Conservation (phyloP, 2,329 filamentous ascomycete species). For the Sodiomyces alkalinus region DNA sequence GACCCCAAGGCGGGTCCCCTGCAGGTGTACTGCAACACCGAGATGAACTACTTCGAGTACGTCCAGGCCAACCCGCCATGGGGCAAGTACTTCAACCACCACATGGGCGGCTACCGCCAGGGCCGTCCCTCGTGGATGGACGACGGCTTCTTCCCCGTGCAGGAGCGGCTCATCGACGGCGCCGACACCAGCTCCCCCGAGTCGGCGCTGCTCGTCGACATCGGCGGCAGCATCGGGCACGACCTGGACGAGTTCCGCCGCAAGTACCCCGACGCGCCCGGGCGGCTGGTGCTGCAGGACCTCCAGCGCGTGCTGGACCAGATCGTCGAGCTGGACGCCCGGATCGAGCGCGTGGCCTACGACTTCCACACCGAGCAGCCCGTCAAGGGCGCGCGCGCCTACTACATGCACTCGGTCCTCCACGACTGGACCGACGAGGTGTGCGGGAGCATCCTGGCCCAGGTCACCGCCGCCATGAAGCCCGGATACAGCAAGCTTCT, state of each 20-base stretch:
- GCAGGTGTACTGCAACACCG: no score
- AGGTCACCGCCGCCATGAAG: conserved; percentile 16
- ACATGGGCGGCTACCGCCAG: conserved; percentile 17
- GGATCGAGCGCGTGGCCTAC: conserved; percentile 21
- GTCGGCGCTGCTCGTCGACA: conserved; percentile 17
- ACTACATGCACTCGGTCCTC: conserved; percentile 12
- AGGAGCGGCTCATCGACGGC: conserved; percentile 15
- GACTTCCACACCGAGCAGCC: conserved; percentile 31
- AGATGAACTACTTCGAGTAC: conserved; percentile 20
- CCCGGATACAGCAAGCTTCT: conserved; percentile 18
- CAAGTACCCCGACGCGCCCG: conserved; percentile 22
- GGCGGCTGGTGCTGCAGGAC: conserved; percentile 29
- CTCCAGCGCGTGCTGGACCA: conserved; percentile 22
- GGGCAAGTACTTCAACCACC: neutral
- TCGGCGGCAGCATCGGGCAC: conserved; percentile 20
- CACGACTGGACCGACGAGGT: conserved; percentile 17
- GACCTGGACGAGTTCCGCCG: conserved; percentile 17
- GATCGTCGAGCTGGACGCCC: conserved; percentile 13
- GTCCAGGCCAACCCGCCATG: conserved; percentile 17
- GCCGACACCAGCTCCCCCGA: no score
- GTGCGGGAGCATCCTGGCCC: conserved; percentile 16
- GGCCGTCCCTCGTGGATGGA: conserved; percentile 20
- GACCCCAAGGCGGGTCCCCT: no score
- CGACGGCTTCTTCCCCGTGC: conserved; percentile 14
- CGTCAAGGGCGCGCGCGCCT: conserved; percentile 17